phyloP scores from a whole-genome alignment of 1,284 basidiomycete species.

The Hymenochaete sp. region DNA sequence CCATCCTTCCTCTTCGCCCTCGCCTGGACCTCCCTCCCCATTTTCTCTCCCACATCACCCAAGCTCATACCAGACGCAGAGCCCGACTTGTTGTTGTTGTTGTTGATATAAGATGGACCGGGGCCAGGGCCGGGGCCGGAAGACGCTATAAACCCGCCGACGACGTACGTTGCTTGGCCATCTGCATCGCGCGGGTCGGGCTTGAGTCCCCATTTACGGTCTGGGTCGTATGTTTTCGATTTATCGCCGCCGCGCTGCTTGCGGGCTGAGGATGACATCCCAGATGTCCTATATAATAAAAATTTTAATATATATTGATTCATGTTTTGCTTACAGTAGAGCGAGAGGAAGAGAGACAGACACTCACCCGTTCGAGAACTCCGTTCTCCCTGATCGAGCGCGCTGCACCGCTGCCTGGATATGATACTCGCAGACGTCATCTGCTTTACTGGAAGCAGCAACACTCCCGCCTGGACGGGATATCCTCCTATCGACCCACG shows the following conservation, averaged over 20 bases:
- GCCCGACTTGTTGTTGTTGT: too few relatives aligned
- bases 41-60: constrained; percentile 50
- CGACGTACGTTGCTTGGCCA: constrained; percentile 62
- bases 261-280: constrained; percentile 41
- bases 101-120: too few relatives aligned
- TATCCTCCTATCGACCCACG: constrained; percentile 82
- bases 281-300: constrained; percentile 47
- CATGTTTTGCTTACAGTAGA: too few relatives aligned
- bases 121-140: constrained; percentile 37
- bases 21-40: constrained; percentile 69
- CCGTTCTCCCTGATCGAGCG: constrained; percentile 62
- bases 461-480: constrained; percentile 28
- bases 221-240: constrained; percentile 59
- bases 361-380: constrained; percentile 72
- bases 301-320: constrained; percentile 9
- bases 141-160: constrained; percentile 56
- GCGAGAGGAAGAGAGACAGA: background rate
- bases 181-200: constrained; percentile 37
- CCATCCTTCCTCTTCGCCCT: constrained; percentile 33
- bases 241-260: constrained; percentile 37
- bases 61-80: too few relatives aligned
- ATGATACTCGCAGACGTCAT: constrained; percentile 84
- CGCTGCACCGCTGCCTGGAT: constrained; percentile 73
- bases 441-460: constrained; percentile 20
- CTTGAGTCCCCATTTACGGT: constrained; percentile 60